These are phyloP conservation scores for Cochlearia excelsa DNA, from an alignment of 345 rosid species.

Conservation along the genomic window DNA sequence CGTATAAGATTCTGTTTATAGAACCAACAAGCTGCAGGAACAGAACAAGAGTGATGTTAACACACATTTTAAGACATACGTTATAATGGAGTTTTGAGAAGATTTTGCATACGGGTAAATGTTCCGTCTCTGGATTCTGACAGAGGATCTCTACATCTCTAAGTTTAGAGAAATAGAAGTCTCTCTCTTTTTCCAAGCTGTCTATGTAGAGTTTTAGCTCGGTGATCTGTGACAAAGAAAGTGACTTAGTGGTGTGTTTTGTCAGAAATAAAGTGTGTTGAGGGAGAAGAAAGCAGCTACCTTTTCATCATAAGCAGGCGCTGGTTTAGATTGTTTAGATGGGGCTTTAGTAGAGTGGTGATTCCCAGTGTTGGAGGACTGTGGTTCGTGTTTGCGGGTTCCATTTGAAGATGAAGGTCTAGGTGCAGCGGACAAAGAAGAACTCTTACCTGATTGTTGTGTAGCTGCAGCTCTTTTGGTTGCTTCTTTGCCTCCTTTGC, in stretches of 20 bases:
- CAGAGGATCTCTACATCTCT: slow-evolving; percentile 91
- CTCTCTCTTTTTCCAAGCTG: slow-evolving; percentile 95
- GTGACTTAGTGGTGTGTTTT: slow-evolving; percentile 13
- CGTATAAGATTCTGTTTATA: slow-evolving; percentile 73
- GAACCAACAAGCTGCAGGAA: slow-evolving; percentile 68
- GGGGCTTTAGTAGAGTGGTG: slow-evolving; percentile 50
- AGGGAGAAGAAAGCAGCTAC: slow-evolving; percentile 32
- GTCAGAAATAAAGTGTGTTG: neutral
- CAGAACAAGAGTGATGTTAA: neutral
- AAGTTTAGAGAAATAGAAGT: slow-evolving; percentile 83
- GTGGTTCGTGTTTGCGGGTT: slow-evolving; percentile 52
- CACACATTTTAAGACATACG: neutral
- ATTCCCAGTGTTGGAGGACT: slow-evolving; percentile 46
- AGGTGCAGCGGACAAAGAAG: slow-evolving; percentile 52
- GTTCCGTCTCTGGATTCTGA: slow-evolving; percentile 63
- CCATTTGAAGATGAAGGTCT: slow-evolving; percentile 58
- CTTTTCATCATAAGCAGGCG: slow-evolving; percentile 78
- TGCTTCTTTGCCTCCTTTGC: slow-evolving; percentile 89
- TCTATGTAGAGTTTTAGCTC: slow-evolving; percentile 90
- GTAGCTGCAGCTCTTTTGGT: slow-evolving; percentile 61
- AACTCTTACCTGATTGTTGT: slow-evolving; percentile 56
- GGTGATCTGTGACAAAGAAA: slow-evolving; percentile 59
- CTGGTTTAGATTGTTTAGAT: slow-evolving; percentile 48
- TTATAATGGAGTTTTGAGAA: neutral
- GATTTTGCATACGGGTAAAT: slow-evolving; percentile 48